These are phyloP conservation scores for Lenzites betulinus DNA, from an alignment of 768 basidiomycete species.

Conservation along the genomic window DNA sequence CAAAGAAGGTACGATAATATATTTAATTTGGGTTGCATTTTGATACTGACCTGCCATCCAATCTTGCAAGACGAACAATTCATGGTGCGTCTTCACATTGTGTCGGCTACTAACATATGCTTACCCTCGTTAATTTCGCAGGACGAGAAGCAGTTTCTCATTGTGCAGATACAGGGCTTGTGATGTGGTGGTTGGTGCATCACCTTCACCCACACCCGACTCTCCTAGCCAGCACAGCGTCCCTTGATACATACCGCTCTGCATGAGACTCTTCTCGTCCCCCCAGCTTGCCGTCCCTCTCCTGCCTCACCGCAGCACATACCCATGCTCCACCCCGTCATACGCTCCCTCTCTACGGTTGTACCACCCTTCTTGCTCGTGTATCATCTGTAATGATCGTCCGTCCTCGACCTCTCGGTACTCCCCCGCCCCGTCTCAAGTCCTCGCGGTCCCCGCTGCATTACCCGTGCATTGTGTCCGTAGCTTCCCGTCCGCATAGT, in stretches of 20 bases:
- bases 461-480: conserved; percentile 3
- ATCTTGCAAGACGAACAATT: conserved; percentile 83
- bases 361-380: conserved; percentile 16
- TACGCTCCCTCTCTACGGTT: conserved; percentile 6
- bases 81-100: conserved; percentile 54
- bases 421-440: neutral
- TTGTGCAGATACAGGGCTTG: conserved; percentile 85
- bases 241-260: neutral
- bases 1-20: conserved; percentile 77
- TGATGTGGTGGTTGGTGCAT: conserved; percentile 30
- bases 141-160: conserved; percentile 96
- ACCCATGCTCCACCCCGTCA: conserved; percentile 6
- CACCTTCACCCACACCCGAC: neutral
- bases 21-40: neutral
- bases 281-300: neutral
- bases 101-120: conserved; percentile 1
- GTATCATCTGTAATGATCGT: conserved; percentile 20
- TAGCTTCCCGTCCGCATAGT: conserved; percentile 1
- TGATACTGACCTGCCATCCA: neutral
- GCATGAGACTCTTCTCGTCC: neutral
- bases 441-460: neutral
- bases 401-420: conserved; percentile 1
- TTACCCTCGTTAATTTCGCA: conserved; percentile 26
- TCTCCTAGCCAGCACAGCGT: conserved; percentile 8
- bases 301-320: neutral